A percentile compares a stretch with the other conserved stretches of the same genome.
phyloP scores from a whole-genome alignment of 1,284 basidiomycete genomes.

The Boletus calvinii region DNA sequence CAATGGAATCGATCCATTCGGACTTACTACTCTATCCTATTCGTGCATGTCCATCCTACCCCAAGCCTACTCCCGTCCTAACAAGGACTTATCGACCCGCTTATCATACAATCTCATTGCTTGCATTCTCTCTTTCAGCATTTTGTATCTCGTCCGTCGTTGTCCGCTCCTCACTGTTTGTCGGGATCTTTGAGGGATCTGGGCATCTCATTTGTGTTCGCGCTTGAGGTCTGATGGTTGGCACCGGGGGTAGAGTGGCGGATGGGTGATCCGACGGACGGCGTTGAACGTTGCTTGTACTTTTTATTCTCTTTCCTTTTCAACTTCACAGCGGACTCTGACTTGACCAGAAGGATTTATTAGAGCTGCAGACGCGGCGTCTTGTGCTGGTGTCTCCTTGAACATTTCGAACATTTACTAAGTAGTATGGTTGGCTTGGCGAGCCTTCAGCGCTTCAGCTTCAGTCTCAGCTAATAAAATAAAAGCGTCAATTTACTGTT shows the following conservation, averaged over 20 bases:
- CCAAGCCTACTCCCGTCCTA: constrained; percentile 23
- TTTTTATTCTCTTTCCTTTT: neutral
- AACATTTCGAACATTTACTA: neutral
- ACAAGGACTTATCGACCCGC: constrained; percentile 26
- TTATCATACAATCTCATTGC: constrained; percentile 33
- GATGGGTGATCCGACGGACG: constrained; percentile 15
- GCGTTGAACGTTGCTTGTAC: constrained; percentile 25
- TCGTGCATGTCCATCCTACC: constrained; percentile 25
- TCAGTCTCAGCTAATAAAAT: no score
- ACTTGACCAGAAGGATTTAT: constrained; percentile 20
- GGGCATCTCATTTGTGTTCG: constrained; percentile 8
- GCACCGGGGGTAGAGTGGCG: neutral
- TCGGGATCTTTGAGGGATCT: constrained; percentile 4
- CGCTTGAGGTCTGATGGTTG: constrained; percentile 1
- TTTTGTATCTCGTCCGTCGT: constrained; percentile 25
- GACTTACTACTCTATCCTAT: constrained; percentile 29
- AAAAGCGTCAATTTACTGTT: no score
- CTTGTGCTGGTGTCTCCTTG: neutral
- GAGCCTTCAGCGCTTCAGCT: no score
- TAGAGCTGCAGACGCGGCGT: constrained; percentile 10
- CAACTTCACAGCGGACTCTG: constrained; percentile 24
- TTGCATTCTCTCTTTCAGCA: constrained; percentile 24
- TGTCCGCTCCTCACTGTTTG: constrained; percentile 1
- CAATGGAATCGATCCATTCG: constrained; percentile 18
- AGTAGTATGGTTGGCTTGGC: no score